Conservation (phyloP, 2,329 filamentous ascomycete species). For the Lachnellula subtilissima region DNA sequence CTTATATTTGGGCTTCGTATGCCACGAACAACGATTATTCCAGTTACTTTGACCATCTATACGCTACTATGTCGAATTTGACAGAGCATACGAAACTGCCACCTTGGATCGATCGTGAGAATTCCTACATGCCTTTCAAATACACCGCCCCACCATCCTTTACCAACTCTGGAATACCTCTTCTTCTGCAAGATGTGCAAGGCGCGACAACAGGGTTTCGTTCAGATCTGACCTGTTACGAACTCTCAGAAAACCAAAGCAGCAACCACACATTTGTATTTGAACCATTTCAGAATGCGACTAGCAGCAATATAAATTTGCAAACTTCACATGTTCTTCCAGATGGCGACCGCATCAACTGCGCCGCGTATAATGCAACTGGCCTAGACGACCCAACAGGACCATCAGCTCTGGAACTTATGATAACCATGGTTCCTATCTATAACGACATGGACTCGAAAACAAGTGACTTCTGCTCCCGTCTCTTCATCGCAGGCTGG, state of each 20-base stretch:
- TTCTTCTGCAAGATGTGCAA: no score
- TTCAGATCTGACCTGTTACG: no score
- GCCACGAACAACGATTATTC: no score
- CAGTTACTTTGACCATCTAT: no score
- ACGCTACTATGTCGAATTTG: no score
- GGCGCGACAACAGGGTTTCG: no score
- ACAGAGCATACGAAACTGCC: no score
- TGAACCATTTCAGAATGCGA: neutral
- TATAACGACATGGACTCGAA: neutral
- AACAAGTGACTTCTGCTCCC: constrained; percentile 11
- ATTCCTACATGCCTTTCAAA: no score
- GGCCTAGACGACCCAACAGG: neutral
- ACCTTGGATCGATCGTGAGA: no score
- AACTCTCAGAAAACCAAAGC: neutral
- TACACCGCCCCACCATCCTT: no score
- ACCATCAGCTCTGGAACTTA: constrained; percentile 4
- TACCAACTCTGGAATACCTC: no score
- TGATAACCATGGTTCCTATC: constrained; percentile 5
- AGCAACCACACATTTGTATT: neutral
- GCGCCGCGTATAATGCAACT: neutral
- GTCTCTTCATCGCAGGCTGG: constrained; percentile 15
- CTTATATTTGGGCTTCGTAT: no score
- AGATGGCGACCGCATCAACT: neutral
- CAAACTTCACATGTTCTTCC: neutral
- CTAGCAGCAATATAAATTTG: neutral